Evolutionary conservation across 1,284 basidiomycete species (phyloP), one percentile per base, ranked within the genome.

Genomic region (Tilletia indica): DNA sequence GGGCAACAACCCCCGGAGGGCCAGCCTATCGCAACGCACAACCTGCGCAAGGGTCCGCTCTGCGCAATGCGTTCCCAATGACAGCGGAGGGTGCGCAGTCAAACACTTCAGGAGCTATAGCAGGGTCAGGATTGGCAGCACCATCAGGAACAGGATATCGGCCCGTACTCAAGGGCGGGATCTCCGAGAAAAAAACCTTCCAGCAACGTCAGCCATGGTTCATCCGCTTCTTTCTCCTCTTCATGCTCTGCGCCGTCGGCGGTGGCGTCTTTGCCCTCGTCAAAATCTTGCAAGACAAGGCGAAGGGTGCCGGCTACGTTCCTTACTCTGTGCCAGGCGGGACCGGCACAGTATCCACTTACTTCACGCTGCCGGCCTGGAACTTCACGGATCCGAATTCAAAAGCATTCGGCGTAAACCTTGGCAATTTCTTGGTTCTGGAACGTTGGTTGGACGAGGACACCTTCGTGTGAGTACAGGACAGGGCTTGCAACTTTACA

Each of bases 361-460:
- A 63, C 58, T 34, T 38, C 25, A 63, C 1, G n/a, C 77, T 83
- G 49, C 67, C 80, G 4, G 70, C 64, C 36, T 84, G 80, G 79
- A 77, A 78, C 78, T 81, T 80, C 75, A 79, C 80, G 21, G 78
- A 79, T 64, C 68, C 76, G 63, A 75, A 76, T 68, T 73, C 74
- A 11, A 83, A 83, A 70, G 82, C 78, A 19, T 77, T 74, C 64
- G 82, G 83, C 47, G 78, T 77, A 68, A 80, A 78, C 64, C 74
- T 83, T 11, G 82, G 83, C 36, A 80, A 77, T 56, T 83, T 80
- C 80, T 77, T 84, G 67, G 70, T 84, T 9, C 73, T 84, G 38
- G 81, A 84, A 72, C 78, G 83, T 66, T 86, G 86, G 86, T 83
- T 86, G 79, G 71, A 82, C 61, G 85, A 86, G 70, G 84, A 85